These are phyloP conservation scores for Hypoxylon fragiforme DNA, from an alignment of 495 filamentous ascomycete genomes.

Conservation along the genomic window DNA sequence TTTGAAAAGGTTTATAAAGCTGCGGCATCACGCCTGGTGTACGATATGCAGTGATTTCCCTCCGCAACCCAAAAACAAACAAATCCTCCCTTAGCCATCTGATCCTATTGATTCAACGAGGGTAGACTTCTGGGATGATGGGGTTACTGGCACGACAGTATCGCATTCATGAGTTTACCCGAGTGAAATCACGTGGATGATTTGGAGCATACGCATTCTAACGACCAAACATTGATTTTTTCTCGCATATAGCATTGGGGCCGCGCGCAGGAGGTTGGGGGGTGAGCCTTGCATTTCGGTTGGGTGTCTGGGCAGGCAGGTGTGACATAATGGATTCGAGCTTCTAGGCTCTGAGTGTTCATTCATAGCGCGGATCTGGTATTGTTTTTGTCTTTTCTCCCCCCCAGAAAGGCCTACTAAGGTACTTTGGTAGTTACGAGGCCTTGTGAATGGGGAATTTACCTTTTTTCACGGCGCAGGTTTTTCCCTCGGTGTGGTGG, in stretches of 20 bases:
- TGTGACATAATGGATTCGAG: conserved; percentile 31
- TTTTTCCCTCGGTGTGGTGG: conserved; percentile 8
- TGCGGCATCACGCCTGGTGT: conserved; percentile 19
- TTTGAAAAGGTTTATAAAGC: conserved; percentile 21
- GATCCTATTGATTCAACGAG: conserved; percentile 10
- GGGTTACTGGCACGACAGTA: conserved; percentile 24
- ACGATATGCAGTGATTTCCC: conserved; percentile 29
- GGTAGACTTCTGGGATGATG: conserved; percentile 10
- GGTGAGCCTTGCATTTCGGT: conserved; percentile 34
- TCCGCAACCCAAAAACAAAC: conserved; percentile 14
- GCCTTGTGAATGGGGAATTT: conserved; percentile 1
- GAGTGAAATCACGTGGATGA: conserved; percentile 21
- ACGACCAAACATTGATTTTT: conserved; percentile 32
- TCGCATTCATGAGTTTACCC: conserved; percentile 24
- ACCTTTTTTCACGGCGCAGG: conserved; percentile 2
- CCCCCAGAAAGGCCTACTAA: no score
- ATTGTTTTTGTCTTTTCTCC: no score
- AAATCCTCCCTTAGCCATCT: conserved; percentile 3
- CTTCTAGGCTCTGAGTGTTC: conserved; percentile 32
- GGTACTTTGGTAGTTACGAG: no score
- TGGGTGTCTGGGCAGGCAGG: conserved; percentile 30
- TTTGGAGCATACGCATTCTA: conserved; percentile 29
- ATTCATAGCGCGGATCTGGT: conserved; percentile 24
- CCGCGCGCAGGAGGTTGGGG: conserved; percentile 18
- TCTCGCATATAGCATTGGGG: conserved; percentile 34